Conservation (phyloP, 495 filamentous ascomycete species). For the Opeltia flavorubescens region DNA sequence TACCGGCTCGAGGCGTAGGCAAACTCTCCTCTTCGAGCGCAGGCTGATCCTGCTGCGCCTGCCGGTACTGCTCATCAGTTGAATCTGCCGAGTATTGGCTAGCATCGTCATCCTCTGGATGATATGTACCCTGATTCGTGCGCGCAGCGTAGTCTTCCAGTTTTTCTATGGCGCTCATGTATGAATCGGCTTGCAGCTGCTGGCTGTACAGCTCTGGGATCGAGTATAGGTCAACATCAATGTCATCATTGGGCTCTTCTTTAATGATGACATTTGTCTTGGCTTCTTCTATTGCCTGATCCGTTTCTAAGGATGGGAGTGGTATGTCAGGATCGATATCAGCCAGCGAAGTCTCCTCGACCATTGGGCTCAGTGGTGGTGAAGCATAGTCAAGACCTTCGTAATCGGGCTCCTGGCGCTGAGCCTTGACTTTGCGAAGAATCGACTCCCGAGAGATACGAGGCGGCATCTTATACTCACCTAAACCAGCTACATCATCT, state of each 20-base stretch:
- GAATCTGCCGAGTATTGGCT: constrained; percentile 38
- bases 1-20: constrained; percentile 19
- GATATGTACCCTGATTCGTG: constrained; percentile 24
- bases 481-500: constrained; percentile 40
- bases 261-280: constrained; percentile 54
- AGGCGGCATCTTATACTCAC: constrained; percentile 50
- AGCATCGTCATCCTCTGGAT: constrained; percentile 29
- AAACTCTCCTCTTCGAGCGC: constrained; percentile 17
- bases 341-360: constrained; percentile 29
- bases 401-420: constrained; percentile 35
- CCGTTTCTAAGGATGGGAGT: constrained; percentile 55
- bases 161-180: constrained; percentile 33
- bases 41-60: constrained; percentile 10
- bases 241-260: constrained; percentile 44
- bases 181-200: constrained; percentile 24
- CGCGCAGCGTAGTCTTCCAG: constrained; percentile 30
- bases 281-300: constrained; percentile 38
- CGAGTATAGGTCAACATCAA: constrained; percentile 53
- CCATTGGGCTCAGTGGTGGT: constrained; percentile 38
- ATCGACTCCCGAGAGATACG: constrained; percentile 90
- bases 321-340: constrained; percentile 71
- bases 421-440: constrained; percentile 64
- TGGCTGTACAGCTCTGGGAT: constrained; percentile 45
- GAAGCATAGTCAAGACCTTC: constrained; percentile 39
- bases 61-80: constrained; percentile 3